phyloP scores from a whole-genome alignment of 2,329 filamentous ascomycete genomes.

The Graphilbum sp. region DNA sequence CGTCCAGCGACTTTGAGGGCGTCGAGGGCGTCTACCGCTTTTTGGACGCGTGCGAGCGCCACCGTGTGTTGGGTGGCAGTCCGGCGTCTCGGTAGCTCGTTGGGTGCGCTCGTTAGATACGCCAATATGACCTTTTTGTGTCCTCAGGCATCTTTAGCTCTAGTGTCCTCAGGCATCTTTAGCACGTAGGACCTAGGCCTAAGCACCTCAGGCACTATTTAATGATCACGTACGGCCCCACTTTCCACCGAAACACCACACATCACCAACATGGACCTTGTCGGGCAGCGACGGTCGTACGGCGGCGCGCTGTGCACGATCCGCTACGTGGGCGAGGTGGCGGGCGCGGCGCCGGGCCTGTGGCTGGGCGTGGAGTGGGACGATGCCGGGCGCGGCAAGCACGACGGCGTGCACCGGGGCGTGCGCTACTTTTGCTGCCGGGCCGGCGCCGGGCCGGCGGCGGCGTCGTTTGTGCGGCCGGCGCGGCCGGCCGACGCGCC shows the following conservation, averaged over 20 bases:
- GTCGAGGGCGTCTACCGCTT: conserved; percentile 42
- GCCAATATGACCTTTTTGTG: no score
- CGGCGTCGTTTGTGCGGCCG: conserved; percentile 77
- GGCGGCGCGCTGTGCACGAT: conserved; percentile 67
- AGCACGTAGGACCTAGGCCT: no score
- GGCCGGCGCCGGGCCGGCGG: conserved; percentile 25
- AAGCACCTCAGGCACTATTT: no score
- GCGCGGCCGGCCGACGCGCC: conserved; percentile 51
- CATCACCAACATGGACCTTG: no score
- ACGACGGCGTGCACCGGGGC: conserved; percentile 70
- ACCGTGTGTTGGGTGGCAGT: conserved; percentile 1
- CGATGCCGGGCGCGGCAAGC: conserved; percentile 70
- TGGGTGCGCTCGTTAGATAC: no score
- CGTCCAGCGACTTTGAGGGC: conserved; percentile 34
- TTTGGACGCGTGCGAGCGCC: conserved; percentile 38
- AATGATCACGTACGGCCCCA: no score
- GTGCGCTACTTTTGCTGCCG: conserved; percentile 68
- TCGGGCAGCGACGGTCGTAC: conserved; percentile 69
- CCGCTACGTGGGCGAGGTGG: conserved; percentile 63
- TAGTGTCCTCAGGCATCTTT: no score
- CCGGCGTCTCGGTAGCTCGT: no score
- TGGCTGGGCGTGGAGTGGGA: conserved; percentile 99
- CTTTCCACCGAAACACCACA: not conserved
- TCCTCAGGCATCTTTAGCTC: no score
- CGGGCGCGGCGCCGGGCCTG: conserved; percentile 57